Conservation (phyloP, 192 early-diverging fungal species). For the Coemansia reversa region DNA sequence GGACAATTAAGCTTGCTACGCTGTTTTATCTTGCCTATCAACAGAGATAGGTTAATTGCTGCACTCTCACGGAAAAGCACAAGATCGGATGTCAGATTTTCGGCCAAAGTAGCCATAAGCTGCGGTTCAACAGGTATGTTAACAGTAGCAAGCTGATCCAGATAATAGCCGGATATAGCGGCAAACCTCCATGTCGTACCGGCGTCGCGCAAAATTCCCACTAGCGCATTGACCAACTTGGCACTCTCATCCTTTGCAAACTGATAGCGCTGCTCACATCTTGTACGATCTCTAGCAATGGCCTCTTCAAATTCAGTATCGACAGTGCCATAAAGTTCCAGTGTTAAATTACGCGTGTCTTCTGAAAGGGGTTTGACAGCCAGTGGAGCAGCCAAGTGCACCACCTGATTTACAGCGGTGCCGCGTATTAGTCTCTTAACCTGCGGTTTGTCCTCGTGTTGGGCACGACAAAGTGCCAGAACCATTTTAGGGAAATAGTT, state of each 20-base stretch:
- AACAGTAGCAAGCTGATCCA: conserved; percentile 69
- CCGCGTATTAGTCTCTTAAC: conserved; percentile 49
- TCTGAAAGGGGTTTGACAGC: not conserved
- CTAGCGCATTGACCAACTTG: conserved; percentile 49
- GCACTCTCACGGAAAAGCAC: conserved; percentile 69
- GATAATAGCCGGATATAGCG: conserved; percentile 74
- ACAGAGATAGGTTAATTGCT: conserved; percentile 58
- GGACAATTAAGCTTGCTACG: conserved; percentile 40
- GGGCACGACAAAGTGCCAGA: conserved; percentile 46
- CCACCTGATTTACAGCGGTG: conserved; percentile 32
- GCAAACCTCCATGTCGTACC: conserved; percentile 82
- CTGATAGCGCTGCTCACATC: conserved; percentile 9
- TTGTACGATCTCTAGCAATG: conserved; percentile 2
- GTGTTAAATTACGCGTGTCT: conserved; percentile 6
- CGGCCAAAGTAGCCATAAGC: conserved; percentile 59
- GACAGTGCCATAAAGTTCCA: not conserved
- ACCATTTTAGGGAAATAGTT: conserved; percentile 34
- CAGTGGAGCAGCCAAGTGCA: conserved; percentile 28
- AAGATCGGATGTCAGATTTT: conserved; percentile 69
- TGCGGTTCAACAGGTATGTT: conserved; percentile 59
- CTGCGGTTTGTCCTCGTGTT: conserved; percentile 53
- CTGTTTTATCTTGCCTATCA: conserved; percentile 72
- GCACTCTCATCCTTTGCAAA: conserved; percentile 27
- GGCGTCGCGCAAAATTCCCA: conserved; percentile 60
- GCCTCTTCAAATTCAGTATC: conserved; percentile 1